Base-by-base conservation (phyloP, 345 rosid species). In the Gossypium longicalyx region DNA sequence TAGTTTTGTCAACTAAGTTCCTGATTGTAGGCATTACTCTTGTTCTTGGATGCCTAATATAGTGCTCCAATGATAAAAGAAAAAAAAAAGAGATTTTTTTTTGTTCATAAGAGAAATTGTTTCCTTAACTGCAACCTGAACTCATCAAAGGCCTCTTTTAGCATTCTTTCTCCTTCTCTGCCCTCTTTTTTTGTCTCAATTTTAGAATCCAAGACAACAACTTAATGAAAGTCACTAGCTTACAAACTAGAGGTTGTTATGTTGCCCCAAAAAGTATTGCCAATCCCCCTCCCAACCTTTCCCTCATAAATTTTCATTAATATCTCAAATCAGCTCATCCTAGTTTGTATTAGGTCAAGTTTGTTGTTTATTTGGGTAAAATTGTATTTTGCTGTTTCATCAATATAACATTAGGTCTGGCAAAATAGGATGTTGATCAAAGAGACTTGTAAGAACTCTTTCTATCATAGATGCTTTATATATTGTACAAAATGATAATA, bases 361-460 rank as follows among this genome's bases (percentile, higher is more conserved):
- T 62, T 62, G 43, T 61, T 61, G 65, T 64, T 41, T 64, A 34
- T 64, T 41, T n/a, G 67, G 47, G 8, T 38, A 38, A 17, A 63
- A 13, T 38, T 63, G 47, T 20, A 67, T 67, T 67, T 67, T 45
- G 7, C n/a, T 9, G 19, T 47, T 47, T 67, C 70, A 47, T 64
- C 9, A 15, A 38, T 38, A 17, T 63, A 4, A 10, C 12, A 1
- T 15, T 48, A 25, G 58, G 56, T 13, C 12, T 60, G 45, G 65
- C 27, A 25, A 63, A 1, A 19, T 43, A 68, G 71, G 56, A 44
- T 41, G 10, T 54, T 69, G 65, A 52, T 69, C 38, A 25, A 69
- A 69, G 60, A 60, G 66, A 74, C 53, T 45, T 72, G 76, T 65
- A 25, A 34, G 41, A 71, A 54, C 49, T 56, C n/a, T 13, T 56